Percentiles rank a stretch among this genome's conserved stretches.
Evolutionary conservation across 2,329 filamentous ascomycete species (phyloP).

Genomic region (Arthrobotrys iridis): DNA sequence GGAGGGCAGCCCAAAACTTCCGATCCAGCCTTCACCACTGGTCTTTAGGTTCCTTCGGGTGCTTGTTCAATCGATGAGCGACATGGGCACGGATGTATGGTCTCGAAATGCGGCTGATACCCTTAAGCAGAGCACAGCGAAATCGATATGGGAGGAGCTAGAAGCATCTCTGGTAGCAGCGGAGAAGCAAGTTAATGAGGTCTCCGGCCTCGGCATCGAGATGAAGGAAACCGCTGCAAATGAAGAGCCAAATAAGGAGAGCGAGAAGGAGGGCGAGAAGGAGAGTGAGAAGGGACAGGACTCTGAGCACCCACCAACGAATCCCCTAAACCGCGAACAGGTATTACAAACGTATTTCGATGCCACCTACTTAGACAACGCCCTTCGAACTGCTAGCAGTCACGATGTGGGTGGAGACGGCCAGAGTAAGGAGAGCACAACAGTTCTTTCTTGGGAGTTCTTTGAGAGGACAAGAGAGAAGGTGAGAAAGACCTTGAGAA

Average conservation of each 20-base stretch:
- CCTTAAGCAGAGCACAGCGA: slow-evolving; percentile 26
- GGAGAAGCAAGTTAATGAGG: slow-evolving; percentile 42
- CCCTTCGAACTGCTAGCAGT: slow-evolving; percentile 20
- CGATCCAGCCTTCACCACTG: slow-evolving; percentile 79
- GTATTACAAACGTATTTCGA: slow-evolving; percentile 46
- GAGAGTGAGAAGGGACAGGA: neutral
- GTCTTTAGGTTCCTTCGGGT: slow-evolving; percentile 77
- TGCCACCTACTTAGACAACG: slow-evolving; percentile 46
- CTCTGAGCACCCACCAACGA: neutral
- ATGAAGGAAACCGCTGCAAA: neutral
- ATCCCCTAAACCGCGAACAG: slow-evolving; percentile 29
- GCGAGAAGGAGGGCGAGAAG: neutral
- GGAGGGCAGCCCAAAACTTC: slow-evolving; percentile 69
- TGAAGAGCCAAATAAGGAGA: neutral
- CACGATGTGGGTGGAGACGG: slow-evolving; percentile 2
- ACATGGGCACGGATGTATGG: slow-evolving; percentile 81
- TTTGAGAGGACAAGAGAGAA: slow-evolving; percentile 31
- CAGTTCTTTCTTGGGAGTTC: slow-evolving; percentile 38
- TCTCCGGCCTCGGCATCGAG: neutral
- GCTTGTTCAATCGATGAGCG: slow-evolving; percentile 74
- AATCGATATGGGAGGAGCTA: slow-evolving; percentile 37
- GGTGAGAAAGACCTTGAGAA: slow-evolving; percentile 13
- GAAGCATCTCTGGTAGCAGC: slow-evolving; percentile 23
- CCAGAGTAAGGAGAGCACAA: slow-evolving; percentile 25
- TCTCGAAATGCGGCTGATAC: slow-evolving; percentile 69